Evolutionary conservation across 768 basidiomycete genomes (phyloP), one percentile per base, ranked within the genome.

Genomic region (Gyrodon lividus): DNA sequence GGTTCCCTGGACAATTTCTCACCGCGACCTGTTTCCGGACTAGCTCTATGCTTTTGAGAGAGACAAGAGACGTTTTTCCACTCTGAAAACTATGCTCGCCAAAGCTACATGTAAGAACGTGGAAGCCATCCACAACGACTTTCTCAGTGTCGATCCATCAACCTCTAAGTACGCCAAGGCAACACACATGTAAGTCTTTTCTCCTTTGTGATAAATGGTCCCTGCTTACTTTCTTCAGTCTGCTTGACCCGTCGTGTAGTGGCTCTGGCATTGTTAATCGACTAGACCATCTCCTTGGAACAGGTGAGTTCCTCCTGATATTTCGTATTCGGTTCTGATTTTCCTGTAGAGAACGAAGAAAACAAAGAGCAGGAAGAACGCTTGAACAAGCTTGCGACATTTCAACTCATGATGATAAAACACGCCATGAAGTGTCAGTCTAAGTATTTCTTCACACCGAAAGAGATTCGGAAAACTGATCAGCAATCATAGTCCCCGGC

Each of bases 201-300:
- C 50, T 28, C 20, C 46, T 14, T 55, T 38, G 34, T 45, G 22
- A 1, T 7, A 12, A 31, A 22, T 19, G 19, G 8, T 10, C 37
- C 34, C 37, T 14, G 24, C 30, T 60, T 24, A 53, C 24, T 28
- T 37, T 22, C 23, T 24, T 35, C 46, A 95, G 94, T 55, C 75
- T 99, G 35, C 76, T 98, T 7, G 96, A 99, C 66, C 96, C 96
- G 12, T 98, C 95, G 31, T 99, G 96, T 67, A 97, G 94, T 52
- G 92, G 93, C 34, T 94, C 91, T 14, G 92, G 94, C 3, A 95
- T 96, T 50, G 84, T 94, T 43, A 92, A 92, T 69, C 83, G 93
- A 44, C 71, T 97, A 46, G 92, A 97, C 65, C 79, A 93, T 70
- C 79, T 95, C 8, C 71, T 92, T 8, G 87, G 86, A 60, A 72